Evolutionary conservation across 345 rosid species (phyloP).

Genomic region (Microthlaspi erraticum): DNA sequence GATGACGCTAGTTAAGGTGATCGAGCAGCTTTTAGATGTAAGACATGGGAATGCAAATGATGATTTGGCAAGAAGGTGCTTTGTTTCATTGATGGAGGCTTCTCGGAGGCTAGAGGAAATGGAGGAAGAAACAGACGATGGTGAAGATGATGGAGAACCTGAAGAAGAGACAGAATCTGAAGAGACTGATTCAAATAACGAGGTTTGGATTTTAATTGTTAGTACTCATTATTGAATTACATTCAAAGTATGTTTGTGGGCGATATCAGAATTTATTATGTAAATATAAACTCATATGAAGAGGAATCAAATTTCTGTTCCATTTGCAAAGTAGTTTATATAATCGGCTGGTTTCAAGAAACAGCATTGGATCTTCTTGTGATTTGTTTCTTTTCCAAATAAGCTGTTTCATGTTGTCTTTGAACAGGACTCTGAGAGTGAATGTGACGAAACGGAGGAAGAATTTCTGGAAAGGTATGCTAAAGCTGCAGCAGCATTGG

Average conservation of each 20-base stretch:
- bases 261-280: not conserved
- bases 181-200: conserved; percentile 56
- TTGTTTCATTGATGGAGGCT: conserved; percentile 65
- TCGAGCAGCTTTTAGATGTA: conserved; percentile 61
- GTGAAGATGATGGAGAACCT: conserved; percentile 54
- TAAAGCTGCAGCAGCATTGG: conserved; percentile 67
- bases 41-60: conserved; percentile 45
- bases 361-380: conserved; percentile 21
- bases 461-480: conserved; percentile 89
- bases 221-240: conserved; percentile 8
- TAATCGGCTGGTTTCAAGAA: not conserved
- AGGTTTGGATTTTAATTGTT: conserved; percentile 49
- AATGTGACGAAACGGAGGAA: conserved; percentile 82
- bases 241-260: not conserved
- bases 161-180: conserved; percentile 54
- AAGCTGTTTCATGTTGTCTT: conserved; percentile 23
- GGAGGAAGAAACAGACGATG: conserved; percentile 63
- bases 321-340: conserved; percentile 6
- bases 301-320: not conserved
- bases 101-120: conserved; percentile 57
- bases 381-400: conserved; percentile 5
- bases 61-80: conserved; percentile 56
- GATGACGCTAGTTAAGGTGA: conserved; percentile 63
- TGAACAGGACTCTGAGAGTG: conserved; percentile 77
- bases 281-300: conserved; percentile 1